phyloP scores from a whole-genome alignment of 495 filamentous ascomycete species.

The Podospora conica region DNA sequence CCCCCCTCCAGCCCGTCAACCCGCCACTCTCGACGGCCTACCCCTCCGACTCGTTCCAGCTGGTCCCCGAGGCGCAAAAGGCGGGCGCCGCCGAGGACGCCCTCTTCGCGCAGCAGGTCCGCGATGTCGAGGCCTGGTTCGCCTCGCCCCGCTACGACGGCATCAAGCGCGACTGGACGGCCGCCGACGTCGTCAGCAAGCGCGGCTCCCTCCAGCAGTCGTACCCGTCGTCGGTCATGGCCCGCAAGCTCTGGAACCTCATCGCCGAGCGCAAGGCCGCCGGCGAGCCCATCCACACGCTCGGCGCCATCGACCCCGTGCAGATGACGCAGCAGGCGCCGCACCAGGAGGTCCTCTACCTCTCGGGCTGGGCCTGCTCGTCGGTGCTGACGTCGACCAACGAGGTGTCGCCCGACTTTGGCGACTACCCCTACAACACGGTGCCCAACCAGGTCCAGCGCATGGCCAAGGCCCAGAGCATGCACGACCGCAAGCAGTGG shows the following conservation, averaged over 20 bases:
- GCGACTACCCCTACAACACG: conserved; percentile 98
- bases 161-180: conserved; percentile 86
- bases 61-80: conserved; percentile 67
- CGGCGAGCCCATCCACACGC: conserved; percentile 85
- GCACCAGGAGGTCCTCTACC: conserved; percentile 91
- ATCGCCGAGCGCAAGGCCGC: conserved; percentile 66
- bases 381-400: conserved; percentile 88
- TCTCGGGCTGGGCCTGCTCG: conserved; percentile 96
- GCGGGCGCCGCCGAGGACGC: conserved; percentile 72
- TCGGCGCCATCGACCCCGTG: conserved; percentile 96
- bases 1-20: conserved; percentile 21
- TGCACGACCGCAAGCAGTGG: conserved; percentile 96
- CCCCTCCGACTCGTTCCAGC: conserved; percentile 69
- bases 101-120: conserved; percentile 70
- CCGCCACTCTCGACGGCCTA: conserved; percentile 48
- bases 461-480: conserved; percentile 88
- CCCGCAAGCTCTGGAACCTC: conserved; percentile 86
- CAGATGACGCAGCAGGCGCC: conserved; percentile 99
- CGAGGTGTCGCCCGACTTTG: conserved; percentile 94
- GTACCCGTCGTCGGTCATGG: conserved; percentile 90
- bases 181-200: conserved; percentile 87
- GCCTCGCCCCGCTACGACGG: conserved; percentile 71
- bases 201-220: conserved; percentile 77
- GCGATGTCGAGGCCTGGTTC: conserved; percentile 87
- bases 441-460: conserved; percentile 97